Percentiles rank a stretch among this genome's conserved stretches.
phyloP scores from a whole-genome alignment of 2,329 filamentous ascomycete genomes.

The Chaetomium globosum region DNA sequence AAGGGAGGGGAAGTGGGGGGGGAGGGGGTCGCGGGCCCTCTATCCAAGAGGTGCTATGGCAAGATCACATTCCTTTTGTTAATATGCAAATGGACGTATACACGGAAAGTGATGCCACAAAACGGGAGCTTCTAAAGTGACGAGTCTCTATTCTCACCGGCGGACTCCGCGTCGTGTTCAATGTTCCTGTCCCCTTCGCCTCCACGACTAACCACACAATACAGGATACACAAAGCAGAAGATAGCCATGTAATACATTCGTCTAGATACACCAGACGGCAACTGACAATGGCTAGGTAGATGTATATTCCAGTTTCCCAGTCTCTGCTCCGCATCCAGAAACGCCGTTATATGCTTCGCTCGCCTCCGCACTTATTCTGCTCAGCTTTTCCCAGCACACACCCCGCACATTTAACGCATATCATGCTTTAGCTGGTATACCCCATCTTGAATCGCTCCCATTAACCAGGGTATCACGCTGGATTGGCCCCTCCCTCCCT shows the following conservation, averaged over 20 bases:
- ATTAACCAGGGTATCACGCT: no score
- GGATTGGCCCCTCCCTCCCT: no score
- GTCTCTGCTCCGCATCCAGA: conserved; percentile 4
- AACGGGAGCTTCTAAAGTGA: no score
- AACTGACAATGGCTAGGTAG: neutral
- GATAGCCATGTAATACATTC: neutral
- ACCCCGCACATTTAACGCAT: neutral
- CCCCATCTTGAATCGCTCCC: no score
- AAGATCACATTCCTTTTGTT: no score
- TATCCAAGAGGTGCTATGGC: no score
- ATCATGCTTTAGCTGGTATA: neutral
- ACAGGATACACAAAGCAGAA: conserved; percentile 5
- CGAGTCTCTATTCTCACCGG: no score
- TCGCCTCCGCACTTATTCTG: neutral
- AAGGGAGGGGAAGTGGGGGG: no score
- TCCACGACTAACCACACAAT: neutral
- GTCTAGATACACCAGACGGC: neutral
- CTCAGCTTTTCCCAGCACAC: neutral
- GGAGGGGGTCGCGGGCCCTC: no score
- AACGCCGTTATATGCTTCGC: conserved; percentile 20
- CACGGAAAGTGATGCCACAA: no score
- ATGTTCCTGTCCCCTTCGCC: neutral
- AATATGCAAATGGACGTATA: no score
- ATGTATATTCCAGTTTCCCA: conserved; percentile 13
- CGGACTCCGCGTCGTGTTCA: neutral